Base-by-base conservation (phyloP, 805 yeast genomes). In the Candida ortonii region DNA sequence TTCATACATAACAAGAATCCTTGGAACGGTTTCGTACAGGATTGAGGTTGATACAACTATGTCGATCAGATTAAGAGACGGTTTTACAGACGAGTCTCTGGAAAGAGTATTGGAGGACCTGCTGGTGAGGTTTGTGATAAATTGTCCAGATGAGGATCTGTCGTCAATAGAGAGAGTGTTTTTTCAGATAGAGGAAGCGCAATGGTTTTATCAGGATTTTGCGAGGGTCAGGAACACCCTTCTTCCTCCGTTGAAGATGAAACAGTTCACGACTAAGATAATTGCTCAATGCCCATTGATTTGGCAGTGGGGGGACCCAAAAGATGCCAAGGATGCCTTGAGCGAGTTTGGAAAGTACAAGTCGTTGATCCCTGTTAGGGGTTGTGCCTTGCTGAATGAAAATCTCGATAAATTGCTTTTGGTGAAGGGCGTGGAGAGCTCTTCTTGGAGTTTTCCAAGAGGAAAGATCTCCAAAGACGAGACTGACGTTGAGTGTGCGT, bases 111-210 rank as follows among this genome's bases (percentile, higher is more conserved):
- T 87, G 22, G 96, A 86, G 55, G 98, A 93, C 56, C 67, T 93
- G 22, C 69, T 87, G 12, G 97, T 86, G 32, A 69, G 98, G 43
- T 93, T 93, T 54, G 80, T 94, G 30, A 75, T 89, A 38, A 93
- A 93, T 66, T 84, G 89, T 33, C 97, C 98, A 7, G 76, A 78
- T 4, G 97, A 90, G 52, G 98, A 93, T 58, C 64, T 90, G 33
- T 77, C 93, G 21, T 73, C 89, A 11, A 72, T 80, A 18, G 90
- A 76, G 55, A 71, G 98, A 53, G 83, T 89, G 16, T 76, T 88
- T 53, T 93, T 93, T 64, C 95, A 89, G 57, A 80, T 93, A 25
- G 99, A 93, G 66, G 97, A 93, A 60, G 98, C 98, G 2, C 96
- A 88, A 49, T 93, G 98, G 98, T 93, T 84, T 55, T 93, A 89